Evolutionary conservation across 768 basidiomycete genomes (phyloP).

Genomic region (Lentinula sp.): DNA sequence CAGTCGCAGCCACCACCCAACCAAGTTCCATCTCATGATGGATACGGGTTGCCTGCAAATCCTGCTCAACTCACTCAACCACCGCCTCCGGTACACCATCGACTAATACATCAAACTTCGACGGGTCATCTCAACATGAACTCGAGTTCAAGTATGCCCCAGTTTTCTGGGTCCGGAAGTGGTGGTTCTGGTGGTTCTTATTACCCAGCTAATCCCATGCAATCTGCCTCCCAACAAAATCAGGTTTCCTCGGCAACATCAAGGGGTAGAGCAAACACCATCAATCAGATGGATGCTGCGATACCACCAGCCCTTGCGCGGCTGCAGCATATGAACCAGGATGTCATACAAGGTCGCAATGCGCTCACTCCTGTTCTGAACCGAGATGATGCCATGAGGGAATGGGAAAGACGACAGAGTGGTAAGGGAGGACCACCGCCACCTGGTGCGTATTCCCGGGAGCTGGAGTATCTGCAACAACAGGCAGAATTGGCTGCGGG

Average conservation of each 20-base stretch:
- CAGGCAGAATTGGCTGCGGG: constrained; percentile 83
- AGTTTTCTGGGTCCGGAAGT: background rate
- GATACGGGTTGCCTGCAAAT: constrained; percentile 24
- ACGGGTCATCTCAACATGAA: constrained; percentile 23
- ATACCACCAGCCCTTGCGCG: constrained; percentile 94
- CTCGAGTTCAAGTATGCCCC: constrained; percentile 38
- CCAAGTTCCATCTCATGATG: constrained; percentile 17
- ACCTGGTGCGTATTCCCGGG: constrained; percentile 78
- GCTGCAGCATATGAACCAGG: constrained; percentile 84
- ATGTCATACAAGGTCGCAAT: constrained; percentile 70
- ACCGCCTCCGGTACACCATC: constrained; percentile 27
- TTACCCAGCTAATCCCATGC: constrained; percentile 43
- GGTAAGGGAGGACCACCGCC: constrained; percentile 67
- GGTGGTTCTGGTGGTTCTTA: constrained; percentile 61
- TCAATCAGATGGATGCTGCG: constrained; percentile 76
- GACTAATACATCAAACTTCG: constrained; percentile 45
- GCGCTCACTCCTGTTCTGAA: constrained; percentile 91
- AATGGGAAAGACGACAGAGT: constrained; percentile 90
- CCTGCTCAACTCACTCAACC: constrained; percentile 26
- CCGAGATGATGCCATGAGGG: constrained; percentile 89
- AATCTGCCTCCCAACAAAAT: background rate
- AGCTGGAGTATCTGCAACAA: constrained; percentile 88
- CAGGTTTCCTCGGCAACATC: background rate
- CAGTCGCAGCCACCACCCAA: constrained; percentile 18
- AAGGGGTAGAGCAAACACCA: constrained; percentile 84